Evolutionary conservation across 208 protist genomes (phyloP).

Genomic region (Giardia muris): DNA sequence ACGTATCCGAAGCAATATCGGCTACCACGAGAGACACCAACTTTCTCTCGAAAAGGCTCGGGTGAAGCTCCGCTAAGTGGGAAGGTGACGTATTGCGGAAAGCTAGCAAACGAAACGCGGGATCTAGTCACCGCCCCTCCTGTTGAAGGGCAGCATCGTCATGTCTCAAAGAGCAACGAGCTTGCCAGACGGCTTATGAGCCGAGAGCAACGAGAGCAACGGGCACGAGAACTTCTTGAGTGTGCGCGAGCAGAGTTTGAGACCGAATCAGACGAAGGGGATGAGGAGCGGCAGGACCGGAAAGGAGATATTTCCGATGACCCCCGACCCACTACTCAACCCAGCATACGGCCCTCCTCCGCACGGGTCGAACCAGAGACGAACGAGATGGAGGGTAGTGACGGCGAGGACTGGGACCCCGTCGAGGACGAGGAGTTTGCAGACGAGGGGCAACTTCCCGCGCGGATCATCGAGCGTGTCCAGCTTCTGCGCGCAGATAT

Average conservation of each 20-base stretch:
- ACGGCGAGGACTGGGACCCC: too few species aligned
- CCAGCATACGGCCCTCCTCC: too few species aligned
- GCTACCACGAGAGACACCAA: neutral
- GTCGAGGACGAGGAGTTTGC: too few species aligned
- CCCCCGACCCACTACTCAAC: too few species aligned
- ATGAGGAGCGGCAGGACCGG: too few species aligned
- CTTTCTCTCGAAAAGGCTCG: neutral
- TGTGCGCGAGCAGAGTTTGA: neutral
- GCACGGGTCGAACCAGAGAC: too few species aligned
- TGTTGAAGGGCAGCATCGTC: neutral
- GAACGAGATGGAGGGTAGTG: too few species aligned
- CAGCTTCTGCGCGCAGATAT: too few species aligned
- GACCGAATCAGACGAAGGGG: too few species aligned
- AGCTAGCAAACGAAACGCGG: neutral
- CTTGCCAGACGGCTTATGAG: neutral
- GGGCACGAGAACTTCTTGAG: neutral
- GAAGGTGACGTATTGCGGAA: neutral
- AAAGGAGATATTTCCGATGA: too few species aligned
- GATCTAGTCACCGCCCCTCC: neutral
- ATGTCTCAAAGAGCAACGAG: neutral
- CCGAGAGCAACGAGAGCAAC: neutral
- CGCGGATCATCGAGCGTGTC: too few species aligned
- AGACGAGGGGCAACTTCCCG: neutral
- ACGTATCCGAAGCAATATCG: neutral
- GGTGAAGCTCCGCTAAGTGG: neutral